These are phyloP conservation scores for Picea sitchensis DNA, from an alignment of 75 land plant species.

Conservation along the genomic window DNA sequence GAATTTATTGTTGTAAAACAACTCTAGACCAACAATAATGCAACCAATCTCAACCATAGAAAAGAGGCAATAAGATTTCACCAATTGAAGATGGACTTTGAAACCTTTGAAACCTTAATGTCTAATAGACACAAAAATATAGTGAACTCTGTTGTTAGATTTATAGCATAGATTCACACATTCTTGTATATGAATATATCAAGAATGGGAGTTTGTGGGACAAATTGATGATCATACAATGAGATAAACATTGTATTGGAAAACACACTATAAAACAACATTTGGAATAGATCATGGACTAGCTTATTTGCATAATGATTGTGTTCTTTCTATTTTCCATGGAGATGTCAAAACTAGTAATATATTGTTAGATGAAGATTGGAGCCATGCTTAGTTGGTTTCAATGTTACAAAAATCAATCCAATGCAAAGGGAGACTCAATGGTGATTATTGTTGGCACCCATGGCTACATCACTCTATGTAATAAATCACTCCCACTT, in stretches of 20 bases:
- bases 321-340: slow-evolving; percentile 10
- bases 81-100: slow-evolving; percentile 4
- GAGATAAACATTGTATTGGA: neutral
- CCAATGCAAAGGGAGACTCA: slow-evolving; percentile 16
- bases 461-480: slow-evolving; percentile 65
- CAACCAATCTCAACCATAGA: neutral
- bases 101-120: neutral
- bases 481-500: slow-evolving; percentile 10
- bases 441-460: slow-evolving; percentile 45
- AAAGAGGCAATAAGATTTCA: neutral
- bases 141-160: slow-evolving; percentile 16
- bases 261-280: neutral
- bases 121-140: slow-evolving; percentile 14
- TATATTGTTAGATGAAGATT: neutral
- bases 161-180: neutral
- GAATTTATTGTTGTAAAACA: too few relatives aligned
- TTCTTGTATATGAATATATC: slow-evolving; percentile 9
- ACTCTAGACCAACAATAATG: slow-evolving; percentile 43
- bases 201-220: slow-evolving; percentile 9
- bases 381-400: slow-evolving; percentile 22
- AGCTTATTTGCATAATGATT: slow-evolving; percentile 11
- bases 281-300: slow-evolving; percentile 6
- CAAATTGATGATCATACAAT: neutral
- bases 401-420: slow-evolving; percentile 46
- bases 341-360: slow-evolving; percentile 11